Evolutionary conservation across 495 filamentous ascomycete genomes (phyloP).

Genomic region (Ramalina intermedia): DNA sequence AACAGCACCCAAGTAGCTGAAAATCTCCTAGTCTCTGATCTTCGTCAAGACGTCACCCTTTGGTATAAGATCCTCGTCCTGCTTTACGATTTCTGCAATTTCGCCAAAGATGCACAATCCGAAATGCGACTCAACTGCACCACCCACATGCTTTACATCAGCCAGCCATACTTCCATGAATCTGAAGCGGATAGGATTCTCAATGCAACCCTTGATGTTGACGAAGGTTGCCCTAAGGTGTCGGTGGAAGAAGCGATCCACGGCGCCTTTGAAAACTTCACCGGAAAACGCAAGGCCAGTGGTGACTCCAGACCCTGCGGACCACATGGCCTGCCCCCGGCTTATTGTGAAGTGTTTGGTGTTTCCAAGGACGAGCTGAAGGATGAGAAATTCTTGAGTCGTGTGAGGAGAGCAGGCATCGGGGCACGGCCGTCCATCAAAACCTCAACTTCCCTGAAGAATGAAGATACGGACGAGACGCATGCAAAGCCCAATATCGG

Average conservation of each 20-base stretch:
- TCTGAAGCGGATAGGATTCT: slow-evolving; percentile 14
- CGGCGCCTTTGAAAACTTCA: slow-evolving; percentile 13
- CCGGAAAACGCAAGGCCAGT: slow-evolving; percentile 19
- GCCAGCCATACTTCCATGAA: slow-evolving; percentile 17
- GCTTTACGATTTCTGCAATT: slow-evolving; percentile 9
- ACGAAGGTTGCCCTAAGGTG: not conserved
- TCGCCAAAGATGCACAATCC: slow-evolving; percentile 4
- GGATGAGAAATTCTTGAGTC: slow-evolving; percentile 6
- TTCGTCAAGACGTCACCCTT: slow-evolving; percentile 1
- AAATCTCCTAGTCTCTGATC: not conserved
- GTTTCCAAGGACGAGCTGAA: slow-evolving; percentile 2
- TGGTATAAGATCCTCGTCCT: slow-evolving; percentile 11
- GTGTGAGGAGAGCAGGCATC: slow-evolving; percentile 5
- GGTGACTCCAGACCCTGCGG: slow-evolving; percentile 18
- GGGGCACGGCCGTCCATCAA: not conserved
- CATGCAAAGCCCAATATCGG: no score
- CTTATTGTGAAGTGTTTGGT: slow-evolving; percentile 4
- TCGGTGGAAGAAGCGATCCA: slow-evolving; percentile 17
- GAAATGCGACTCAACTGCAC: slow-evolving; percentile 15
- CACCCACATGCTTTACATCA: slow-evolving; percentile 20
- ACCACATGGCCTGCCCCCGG: slow-evolving; percentile 9
- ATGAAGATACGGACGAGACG: no score
- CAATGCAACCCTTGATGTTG: slow-evolving; percentile 7
- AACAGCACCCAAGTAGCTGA: no score
- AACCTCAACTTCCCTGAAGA: no score